Evolutionary conservation across 345 rosid genomes (phyloP).

Genomic region (Cardamine chenopodiifolia): DNA sequence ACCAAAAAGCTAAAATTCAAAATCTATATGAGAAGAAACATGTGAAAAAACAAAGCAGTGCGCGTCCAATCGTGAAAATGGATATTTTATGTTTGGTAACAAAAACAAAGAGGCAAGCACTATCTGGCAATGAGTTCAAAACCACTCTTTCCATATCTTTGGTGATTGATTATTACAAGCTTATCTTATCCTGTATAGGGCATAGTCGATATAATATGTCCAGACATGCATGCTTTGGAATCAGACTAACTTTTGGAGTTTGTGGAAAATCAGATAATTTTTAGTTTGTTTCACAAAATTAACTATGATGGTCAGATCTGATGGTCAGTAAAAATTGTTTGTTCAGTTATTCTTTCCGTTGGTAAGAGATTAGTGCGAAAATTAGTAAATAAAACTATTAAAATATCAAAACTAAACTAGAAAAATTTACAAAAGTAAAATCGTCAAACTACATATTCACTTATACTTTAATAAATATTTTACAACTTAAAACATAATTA

Average conservation of each 20-base stretch:
- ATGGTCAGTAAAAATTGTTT: background rate
- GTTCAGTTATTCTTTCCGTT: too few species aligned
- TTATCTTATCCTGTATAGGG: background rate
- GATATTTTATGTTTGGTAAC: conserved; percentile 12
- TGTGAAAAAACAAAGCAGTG: conserved; percentile 20
- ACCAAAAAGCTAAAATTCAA: background rate
- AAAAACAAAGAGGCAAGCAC: conserved; percentile 11
- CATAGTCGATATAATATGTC: background rate
- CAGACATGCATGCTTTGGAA: background rate
- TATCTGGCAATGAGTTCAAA: conserved; percentile 11
- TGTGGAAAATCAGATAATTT: too few species aligned
- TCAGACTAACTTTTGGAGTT: background rate
- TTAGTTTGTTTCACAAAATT: background rate
- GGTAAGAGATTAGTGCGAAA: too few species aligned
- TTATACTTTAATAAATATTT: too few species aligned
- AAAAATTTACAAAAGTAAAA: too few species aligned
- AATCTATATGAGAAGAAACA: conserved; percentile 1
- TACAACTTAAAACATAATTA: too few species aligned
- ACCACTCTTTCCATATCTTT: conserved; percentile 34
- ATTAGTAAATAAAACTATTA: too few species aligned
- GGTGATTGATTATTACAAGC: conserved; percentile 6
- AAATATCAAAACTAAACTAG: too few species aligned
- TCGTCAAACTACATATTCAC: too few species aligned
- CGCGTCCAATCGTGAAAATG: conserved; percentile 1
- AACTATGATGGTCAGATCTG: background rate